phyloP scores from a whole-genome alignment of 2,329 filamentous ascomycete species.

The Aspergillus pseudoterreus region DNA sequence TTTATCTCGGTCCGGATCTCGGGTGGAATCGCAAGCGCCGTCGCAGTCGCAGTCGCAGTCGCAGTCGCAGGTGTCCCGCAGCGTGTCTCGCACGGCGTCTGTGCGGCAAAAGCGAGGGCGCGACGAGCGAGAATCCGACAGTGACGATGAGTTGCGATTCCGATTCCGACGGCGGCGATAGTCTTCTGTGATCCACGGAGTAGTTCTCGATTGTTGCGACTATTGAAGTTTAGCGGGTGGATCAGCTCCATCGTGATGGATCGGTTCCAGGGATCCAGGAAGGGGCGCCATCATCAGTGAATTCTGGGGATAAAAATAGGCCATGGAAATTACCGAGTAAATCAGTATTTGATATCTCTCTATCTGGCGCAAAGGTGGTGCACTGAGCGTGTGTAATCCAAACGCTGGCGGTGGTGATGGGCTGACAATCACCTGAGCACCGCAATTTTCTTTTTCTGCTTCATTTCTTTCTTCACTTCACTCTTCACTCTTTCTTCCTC shows the following conservation, averaged over 20 bases:
- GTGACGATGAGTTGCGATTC: conserved; percentile 56
- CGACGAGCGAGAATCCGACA: conserved; percentile 47
- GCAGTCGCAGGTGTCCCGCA: conserved; percentile 1
- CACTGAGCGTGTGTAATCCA: background rate
- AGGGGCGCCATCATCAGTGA: too few species aligned
- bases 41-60: conserved; percentile 13
- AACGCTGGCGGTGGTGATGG: background rate
- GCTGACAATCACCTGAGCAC: background rate
- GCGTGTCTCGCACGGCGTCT: conserved; percentile 10
- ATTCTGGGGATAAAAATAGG: too few species aligned
- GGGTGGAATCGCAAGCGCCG: background rate
- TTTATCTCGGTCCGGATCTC: conserved; percentile 1
- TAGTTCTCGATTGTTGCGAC: background rate
- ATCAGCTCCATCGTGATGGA: background rate
- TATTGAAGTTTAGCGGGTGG: background rate
- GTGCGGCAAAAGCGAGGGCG: conserved; percentile 30
- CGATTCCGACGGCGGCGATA: conserved; percentile 49
- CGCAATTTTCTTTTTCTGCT: background rate
- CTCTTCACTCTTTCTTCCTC: conserved; percentile 1
- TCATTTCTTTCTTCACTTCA: background rate
- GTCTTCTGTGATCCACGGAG: background rate
- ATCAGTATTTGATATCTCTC: too few species aligned
- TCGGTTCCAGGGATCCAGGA: too few species aligned
- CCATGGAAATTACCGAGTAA: too few species aligned
- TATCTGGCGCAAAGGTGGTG: too few species aligned